Conservation (phyloP, 345 rosid species). For the Sisymbrium irio region DNA sequence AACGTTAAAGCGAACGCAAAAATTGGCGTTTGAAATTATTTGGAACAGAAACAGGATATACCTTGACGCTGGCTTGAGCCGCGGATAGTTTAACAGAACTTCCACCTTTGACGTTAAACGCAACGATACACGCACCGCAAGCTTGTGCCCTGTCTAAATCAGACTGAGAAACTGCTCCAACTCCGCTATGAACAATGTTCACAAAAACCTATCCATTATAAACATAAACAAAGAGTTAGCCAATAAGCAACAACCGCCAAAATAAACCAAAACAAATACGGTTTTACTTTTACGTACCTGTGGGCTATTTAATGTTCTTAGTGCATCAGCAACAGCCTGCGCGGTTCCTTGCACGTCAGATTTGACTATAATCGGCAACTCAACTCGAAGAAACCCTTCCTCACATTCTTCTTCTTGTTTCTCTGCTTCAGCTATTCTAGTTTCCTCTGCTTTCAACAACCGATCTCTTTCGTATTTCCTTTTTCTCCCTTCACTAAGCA, state of each 20-base stretch:
- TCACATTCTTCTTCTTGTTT: constrained; percentile 35
- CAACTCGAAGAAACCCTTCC: constrained; percentile 53
- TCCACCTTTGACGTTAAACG: constrained; percentile 70
- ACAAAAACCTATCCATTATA: constrained; percentile 77
- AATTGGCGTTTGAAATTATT: background rate
- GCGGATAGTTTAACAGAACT: constrained; percentile 45
- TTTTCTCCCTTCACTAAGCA: constrained; percentile 87
- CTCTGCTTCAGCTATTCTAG: constrained; percentile 37
- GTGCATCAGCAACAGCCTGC: constrained; percentile 90
- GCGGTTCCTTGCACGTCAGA: constrained; percentile 96
- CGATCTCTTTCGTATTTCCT: constrained; percentile 70
- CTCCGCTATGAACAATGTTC: constrained; percentile 81
- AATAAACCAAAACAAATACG: background rate
- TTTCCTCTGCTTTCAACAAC: constrained; percentile 59
- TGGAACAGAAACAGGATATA: constrained; percentile 34
- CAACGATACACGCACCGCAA: constrained; percentile 73
- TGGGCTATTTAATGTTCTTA: constrained; percentile 77
- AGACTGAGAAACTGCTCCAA: constrained; percentile 80
- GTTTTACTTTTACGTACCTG: constrained; percentile 51
- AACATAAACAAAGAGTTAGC: too few species aligned
- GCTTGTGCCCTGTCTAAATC: constrained; percentile 88
- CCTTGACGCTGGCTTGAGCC: constrained; percentile 62
- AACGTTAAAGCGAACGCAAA: background rate
- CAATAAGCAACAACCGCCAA: too few species aligned
- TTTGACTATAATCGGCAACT: constrained; percentile 74